These are phyloP conservation scores for Hemerocallis citrina DNA, from an alignment of 106 monocot genomes.

Conservation along the genomic window DNA sequence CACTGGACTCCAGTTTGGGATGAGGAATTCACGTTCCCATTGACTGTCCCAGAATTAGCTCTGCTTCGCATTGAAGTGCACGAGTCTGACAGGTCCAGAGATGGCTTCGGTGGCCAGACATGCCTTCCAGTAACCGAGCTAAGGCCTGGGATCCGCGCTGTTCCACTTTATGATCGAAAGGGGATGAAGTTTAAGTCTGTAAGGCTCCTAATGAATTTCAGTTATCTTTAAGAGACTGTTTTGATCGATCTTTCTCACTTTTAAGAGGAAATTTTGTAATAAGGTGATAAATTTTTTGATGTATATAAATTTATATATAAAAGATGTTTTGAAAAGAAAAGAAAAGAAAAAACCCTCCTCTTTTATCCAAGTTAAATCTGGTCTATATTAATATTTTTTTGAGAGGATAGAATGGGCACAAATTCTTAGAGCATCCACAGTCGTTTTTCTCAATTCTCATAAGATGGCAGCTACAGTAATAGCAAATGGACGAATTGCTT, in stretches of 20 bases:
- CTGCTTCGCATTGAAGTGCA: conserved; percentile 42
- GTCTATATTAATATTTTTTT: too few relatives aligned
- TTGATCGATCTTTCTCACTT: not conserved
- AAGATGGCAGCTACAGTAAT: too few relatives aligned
- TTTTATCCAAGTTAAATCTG: too few relatives aligned
- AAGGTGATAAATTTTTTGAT: not conserved
- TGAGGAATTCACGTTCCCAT: conserved; percentile 29
- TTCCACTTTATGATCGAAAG: conserved; percentile 24
- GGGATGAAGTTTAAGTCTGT: conserved; percentile 20
- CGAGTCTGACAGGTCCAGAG: conserved; percentile 31
- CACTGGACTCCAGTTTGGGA: conserved; percentile 42
- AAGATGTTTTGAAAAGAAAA: too few relatives aligned
- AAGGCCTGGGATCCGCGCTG: conserved; percentile 24
- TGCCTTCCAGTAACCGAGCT: conserved; percentile 14
- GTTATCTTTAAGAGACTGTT: not conserved
- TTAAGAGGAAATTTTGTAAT: not conserved
- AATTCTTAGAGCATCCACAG: too few relatives aligned
- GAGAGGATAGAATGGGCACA: too few relatives aligned
- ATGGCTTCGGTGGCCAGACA: conserved; percentile 35
- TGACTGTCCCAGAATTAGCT: conserved; percentile 37
- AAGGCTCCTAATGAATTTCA: conserved; percentile 31
- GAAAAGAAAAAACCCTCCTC: too few relatives aligned
- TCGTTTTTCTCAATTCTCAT: too few relatives aligned
- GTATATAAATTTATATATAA: too few relatives aligned
- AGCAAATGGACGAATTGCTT: too few relatives aligned